Conservation (phyloP, 169 alveolate species). For the Plasmodium vivax region DNA sequence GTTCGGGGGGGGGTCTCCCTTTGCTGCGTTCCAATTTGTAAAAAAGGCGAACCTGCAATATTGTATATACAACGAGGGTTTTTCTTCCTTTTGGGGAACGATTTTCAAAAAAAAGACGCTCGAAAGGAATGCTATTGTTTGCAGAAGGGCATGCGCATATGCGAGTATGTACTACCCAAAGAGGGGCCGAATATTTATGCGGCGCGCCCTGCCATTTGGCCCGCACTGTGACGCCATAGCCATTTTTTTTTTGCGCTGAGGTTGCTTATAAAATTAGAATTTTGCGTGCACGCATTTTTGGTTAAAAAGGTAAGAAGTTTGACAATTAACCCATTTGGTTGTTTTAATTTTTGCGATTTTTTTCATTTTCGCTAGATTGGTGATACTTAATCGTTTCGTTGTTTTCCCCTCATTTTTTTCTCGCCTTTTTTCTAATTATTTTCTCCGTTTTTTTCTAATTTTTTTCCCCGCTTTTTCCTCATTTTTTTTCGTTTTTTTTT, state of each 20-base stretch:
- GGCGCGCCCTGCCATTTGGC: not conserved
- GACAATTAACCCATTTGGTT: not conserved
- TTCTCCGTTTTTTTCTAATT: not conserved
- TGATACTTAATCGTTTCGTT: not conserved
- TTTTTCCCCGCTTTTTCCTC: not conserved
- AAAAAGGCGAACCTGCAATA: not conserved
- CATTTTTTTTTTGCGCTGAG: not conserved
- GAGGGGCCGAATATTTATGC: not conserved
- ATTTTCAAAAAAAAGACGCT: not conserved
- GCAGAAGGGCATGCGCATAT: not conserved
- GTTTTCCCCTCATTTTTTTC: not conserved
- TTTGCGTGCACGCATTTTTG: not conserved
- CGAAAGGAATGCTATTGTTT: not conserved
- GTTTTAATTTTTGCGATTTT: not conserved
- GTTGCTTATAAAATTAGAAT: not conserved
- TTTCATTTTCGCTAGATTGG: not conserved
- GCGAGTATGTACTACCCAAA: not conserved
- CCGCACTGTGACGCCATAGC: not conserved
- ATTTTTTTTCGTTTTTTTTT: not conserved
- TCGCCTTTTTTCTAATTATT: not conserved
- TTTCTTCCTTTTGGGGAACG: not conserved
- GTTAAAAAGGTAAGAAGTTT: not conserved
- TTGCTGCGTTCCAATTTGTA: not conserved
- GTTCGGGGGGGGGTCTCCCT: not conserved
- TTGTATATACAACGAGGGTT: not conserved